Percentiles rank a stretch among this genome's conserved stretches.
These are phyloP conservation scores for Aspergillus egyptiacus DNA, from an alignment of 495 filamentous ascomycete species.

Conservation along the genomic window DNA sequence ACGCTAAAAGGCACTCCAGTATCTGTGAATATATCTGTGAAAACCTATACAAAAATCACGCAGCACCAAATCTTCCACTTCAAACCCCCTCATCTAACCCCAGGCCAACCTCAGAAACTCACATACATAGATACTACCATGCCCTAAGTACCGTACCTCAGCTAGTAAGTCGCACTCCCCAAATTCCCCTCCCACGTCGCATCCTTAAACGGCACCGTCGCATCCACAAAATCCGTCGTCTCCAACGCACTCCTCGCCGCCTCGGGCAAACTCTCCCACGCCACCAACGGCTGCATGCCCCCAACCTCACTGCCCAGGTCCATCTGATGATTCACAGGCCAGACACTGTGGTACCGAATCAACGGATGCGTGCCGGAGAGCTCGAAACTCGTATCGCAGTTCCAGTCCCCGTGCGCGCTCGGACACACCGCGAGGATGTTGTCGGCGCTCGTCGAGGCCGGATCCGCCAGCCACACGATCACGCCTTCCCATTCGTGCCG, in stretches of 20 bases:
- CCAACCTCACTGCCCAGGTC: constrained; percentile 41
- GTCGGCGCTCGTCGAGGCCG: constrained; percentile 28
- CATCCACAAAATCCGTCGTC: constrained; percentile 39
- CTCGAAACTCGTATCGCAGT: constrained; percentile 36
- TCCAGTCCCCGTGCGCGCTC: constrained; percentile 47
- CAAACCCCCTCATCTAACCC: no score
- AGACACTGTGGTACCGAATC: constrained; percentile 44
- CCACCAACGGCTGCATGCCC: constrained; percentile 47
- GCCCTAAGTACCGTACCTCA: no score
- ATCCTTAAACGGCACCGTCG: constrained; percentile 44
- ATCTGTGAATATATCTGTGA: no score
- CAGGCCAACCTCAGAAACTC: no score
- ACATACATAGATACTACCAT: no score
- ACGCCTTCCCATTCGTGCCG: constrained; percentile 50
- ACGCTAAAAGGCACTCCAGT: no score
- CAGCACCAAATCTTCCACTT: no score
- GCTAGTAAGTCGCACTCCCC: constrained; percentile 29
- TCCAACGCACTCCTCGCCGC: constrained; percentile 33
- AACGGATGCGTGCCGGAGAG: constrained; percentile 35
- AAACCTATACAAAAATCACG: no score
- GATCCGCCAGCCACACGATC: constrained; percentile 39
- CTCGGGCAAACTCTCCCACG: constrained; percentile 46
- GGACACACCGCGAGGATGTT: constrained; percentile 48
- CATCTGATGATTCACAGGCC: constrained; percentile 46
- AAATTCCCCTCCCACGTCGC: constrained; percentile 35